Conservation (phyloP, 2,329 filamentous ascomycete genomes). For the Coniosporium tulheliwenetii region DNA sequence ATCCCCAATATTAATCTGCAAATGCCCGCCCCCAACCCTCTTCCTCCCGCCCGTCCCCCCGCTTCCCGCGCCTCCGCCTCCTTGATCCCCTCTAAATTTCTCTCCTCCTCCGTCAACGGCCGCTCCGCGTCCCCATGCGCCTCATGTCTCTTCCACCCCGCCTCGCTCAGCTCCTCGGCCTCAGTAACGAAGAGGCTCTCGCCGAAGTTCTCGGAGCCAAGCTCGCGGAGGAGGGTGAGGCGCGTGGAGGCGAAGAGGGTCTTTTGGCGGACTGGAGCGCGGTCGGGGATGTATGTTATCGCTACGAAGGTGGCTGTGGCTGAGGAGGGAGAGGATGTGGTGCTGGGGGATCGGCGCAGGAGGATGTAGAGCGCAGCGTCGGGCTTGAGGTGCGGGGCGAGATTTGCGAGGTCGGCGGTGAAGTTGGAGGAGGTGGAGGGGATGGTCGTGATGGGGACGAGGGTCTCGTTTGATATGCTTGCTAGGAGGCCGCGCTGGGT, state of each 20-base stretch:
- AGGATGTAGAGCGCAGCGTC: slow-evolving; percentile 59
- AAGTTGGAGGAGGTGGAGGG: slow-evolving; percentile 37
- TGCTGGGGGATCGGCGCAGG: slow-evolving; percentile 39
- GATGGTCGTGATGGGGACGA: slow-evolving; percentile 45
- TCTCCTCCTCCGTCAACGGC: slow-evolving; percentile 67
- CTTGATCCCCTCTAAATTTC: slow-evolving; percentile 54
- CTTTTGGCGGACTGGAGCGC: slow-evolving; percentile 68
- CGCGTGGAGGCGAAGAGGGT: slow-evolving; percentile 73
- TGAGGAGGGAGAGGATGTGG: neutral
- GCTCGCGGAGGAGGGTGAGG: slow-evolving; percentile 57
- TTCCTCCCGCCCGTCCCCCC: slow-evolving; percentile 47
- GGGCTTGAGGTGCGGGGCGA: slow-evolving; percentile 48
- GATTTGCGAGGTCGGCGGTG: slow-evolving; percentile 43
- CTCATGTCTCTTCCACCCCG: slow-evolving; percentile 60
- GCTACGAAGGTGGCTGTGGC: slow-evolving; percentile 38
- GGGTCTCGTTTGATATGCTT: slow-evolving; percentile 52
- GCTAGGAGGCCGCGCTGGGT: slow-evolving; percentile 55
- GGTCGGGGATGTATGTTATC: slow-evolving; percentile 65
- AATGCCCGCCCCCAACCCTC: slow-evolving; percentile 22
- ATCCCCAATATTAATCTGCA: slow-evolving; percentile 40
- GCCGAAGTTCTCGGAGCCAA: slow-evolving; percentile 64
- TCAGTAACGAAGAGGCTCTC: slow-evolving; percentile 61
- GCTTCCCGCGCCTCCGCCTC: slow-evolving; percentile 60
- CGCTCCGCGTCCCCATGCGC: slow-evolving; percentile 45
- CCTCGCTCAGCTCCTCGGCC: slow-evolving; percentile 49